Evolutionary conservation across 208 protist species (phyloP), one percentile per base, ranked within the genome.

Genomic region (Leishmania mexicana): DNA sequence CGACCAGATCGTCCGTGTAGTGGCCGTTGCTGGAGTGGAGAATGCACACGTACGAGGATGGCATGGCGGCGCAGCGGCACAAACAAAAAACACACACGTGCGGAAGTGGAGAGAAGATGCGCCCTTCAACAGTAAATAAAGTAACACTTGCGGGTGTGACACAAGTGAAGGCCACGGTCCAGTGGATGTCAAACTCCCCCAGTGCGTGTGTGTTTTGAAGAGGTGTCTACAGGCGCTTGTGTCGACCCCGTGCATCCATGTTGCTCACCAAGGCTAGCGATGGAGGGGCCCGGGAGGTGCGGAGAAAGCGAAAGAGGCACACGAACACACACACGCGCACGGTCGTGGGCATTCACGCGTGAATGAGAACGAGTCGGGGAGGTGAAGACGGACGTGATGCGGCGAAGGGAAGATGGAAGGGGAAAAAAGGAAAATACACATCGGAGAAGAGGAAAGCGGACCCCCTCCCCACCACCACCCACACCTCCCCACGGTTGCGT

Each of bases 1-100:
- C 79, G 54, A 94, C 77, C 15, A 96, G 83, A 28, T 87, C 75
- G 31, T 81, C 73, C 51, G 79, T 83, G 82, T 91, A 96, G 40
- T 49, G 75, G 49, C 81, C 84, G 38, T 84, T 84, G 57, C 79
- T 77, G 7, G 91, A 93, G 80, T 97, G 93, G 68, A 97, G 76
- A 45, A 97, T 80, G n/a, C 87, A 91, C n/a, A 93, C 85, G 58
- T 81, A 79, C 11, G 82, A 68, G 8, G 72, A 68, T 28, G 82
- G 64, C 82, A 85, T 85, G 78, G 64, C 28, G 53, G 35, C 31
- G 57, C 24, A 51, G 57, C 73, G 38, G 40, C 35, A 38, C 35
- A 38, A 19, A 31, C 7, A 51, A 58, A 28, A 70, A 72, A 47
- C n/a, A 72, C 24, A 70, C 1, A 57, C 17, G 19, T 79, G 11